These are phyloP conservation scores for Pythium aphanidermatum DNA, from an alignment of 352 stramenopile species.

Conservation along the genomic window DNA sequence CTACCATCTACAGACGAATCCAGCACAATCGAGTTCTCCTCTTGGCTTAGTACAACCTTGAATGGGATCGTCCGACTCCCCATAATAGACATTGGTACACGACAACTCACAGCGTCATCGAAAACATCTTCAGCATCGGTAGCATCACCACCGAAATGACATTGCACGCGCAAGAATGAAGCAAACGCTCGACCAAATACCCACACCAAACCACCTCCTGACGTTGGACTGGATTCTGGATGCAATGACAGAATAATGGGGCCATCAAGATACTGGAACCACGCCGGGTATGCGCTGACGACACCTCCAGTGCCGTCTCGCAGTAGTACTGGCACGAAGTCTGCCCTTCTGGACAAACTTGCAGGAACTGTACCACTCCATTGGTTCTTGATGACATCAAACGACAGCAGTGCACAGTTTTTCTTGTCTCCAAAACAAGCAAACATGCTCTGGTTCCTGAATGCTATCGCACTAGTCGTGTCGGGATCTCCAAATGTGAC, in stretches of 20 bases:
- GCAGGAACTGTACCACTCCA: no score
- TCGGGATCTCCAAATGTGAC: no score
- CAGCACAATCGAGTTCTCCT: slow-evolving; percentile 3
- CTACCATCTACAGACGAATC: neutral
- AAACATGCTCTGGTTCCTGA: no score
- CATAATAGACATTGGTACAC: no score
- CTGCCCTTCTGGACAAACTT: no score
- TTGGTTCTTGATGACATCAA: no score
- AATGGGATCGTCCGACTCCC: no score
- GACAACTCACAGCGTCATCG: slow-evolving; percentile 13
- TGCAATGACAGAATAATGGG: neutral
- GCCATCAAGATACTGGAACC: slow-evolving; percentile 9
- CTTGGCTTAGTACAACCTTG: neutral
- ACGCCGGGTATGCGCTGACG: neutral
- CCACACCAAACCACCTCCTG: slow-evolving; percentile 7
- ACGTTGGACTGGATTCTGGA: neutral
- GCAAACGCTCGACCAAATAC: slow-evolving; percentile 13
- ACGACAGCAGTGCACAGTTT: no score
- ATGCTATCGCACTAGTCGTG: no score
- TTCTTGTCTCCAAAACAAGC: no score
- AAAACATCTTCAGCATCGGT: slow-evolving; percentile 2
- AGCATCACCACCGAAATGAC: slow-evolving; percentile 4
- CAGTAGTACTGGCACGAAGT: slow-evolving; percentile 5
- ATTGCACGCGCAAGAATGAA: slow-evolving; percentile 1
- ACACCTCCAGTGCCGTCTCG: no score